phyloP scores from a whole-genome alignment of 768 basidiomycete species.

The Leccinum barrowsii region DNA sequence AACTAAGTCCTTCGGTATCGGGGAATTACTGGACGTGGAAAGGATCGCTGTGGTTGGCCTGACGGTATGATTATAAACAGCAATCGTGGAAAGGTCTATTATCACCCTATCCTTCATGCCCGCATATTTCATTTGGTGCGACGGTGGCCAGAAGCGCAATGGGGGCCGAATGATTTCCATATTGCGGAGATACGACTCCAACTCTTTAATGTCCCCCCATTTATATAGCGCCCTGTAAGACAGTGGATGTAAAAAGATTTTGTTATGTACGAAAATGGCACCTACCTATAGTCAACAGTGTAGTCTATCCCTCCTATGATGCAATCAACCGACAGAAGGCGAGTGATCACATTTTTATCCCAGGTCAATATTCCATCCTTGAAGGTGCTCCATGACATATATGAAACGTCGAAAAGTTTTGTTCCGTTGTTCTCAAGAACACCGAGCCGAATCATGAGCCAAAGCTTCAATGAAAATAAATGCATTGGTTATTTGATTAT shows the following conservation, averaged over 20 bases:
- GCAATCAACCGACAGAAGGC: background rate
- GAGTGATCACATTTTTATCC: background rate
- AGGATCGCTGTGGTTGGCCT: no score
- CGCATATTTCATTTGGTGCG: background rate
- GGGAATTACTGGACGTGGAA: no score
- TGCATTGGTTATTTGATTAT: no score
- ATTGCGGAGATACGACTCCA: background rate
- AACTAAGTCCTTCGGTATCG: background rate
- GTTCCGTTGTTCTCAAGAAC: no score
- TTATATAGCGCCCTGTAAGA: background rate
- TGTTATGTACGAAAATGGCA: no score
- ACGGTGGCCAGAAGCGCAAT: background rate
- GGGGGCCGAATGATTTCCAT: background rate
- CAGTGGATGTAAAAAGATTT: no score
- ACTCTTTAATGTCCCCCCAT: no score
- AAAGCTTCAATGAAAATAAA: no score
- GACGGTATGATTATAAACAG: no score
- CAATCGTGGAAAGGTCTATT: background rate
- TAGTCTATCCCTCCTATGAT: background rate
- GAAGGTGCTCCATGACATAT: background rate
- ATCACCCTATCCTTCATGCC: background rate
- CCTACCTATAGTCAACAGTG: background rate
- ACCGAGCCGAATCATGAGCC: no score
- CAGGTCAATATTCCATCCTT: background rate
- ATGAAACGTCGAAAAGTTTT: background rate